Conservation (phyloP, 148 eudicot genomes). For the Selenicereus undatus region DNA sequence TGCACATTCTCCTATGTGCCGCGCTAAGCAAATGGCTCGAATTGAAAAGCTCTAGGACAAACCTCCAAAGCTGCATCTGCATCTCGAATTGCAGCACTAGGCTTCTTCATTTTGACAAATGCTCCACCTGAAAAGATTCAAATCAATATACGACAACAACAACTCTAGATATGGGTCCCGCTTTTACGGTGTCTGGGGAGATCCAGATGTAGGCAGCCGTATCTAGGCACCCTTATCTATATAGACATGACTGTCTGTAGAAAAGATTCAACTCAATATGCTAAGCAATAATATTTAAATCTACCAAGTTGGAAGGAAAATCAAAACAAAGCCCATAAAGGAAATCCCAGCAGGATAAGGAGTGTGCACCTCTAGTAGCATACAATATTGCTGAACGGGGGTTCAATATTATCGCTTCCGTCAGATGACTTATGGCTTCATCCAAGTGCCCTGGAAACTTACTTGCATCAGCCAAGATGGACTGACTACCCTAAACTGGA, state of each 20-base stretch:
- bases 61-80: slow-evolving; percentile 71
- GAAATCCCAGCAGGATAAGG: neutral
- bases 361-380: slow-evolving; percentile 57
- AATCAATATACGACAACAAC: too few species aligned
- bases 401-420: slow-evolving; percentile 55
- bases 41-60: neutral
- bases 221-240: too few species aligned
- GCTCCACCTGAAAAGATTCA: slow-evolving; percentile 40
- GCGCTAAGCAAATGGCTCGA: neutral
- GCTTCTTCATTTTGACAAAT: slow-evolving; percentile 50
- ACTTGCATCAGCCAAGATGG: neutral
- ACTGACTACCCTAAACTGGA: neutral
- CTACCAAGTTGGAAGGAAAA: neutral
- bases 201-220: too few species aligned
- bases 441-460: slow-evolving; percentile 37
- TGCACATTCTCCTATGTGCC: neutral
- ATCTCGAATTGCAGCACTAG: slow-evolving; percentile 69
- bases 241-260: too few species aligned
- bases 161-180: too few species aligned
- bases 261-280: neutral
- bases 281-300: neutral
- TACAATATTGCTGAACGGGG: slow-evolving; percentile 61
- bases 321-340: neutral
- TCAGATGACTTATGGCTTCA: slow-evolving; percentile 57
- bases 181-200: too few species aligned